phyloP scores from a whole-genome alignment of 2,329 filamentous ascomycete genomes.

The Didymella segeticola region DNA sequence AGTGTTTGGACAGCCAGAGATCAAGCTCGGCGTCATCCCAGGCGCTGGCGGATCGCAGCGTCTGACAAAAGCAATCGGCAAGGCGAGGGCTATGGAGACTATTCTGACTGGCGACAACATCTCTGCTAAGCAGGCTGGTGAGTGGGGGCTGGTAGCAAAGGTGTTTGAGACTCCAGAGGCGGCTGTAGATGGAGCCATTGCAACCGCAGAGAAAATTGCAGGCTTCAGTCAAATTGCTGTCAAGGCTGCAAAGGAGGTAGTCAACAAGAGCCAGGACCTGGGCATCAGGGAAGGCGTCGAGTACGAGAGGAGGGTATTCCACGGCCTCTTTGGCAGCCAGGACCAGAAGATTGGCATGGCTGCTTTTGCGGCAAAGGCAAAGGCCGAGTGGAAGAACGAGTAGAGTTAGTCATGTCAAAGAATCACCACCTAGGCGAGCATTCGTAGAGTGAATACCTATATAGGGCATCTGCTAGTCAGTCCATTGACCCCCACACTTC shows the following conservation, averaged over 20 bases:
- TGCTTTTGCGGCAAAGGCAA: constrained; percentile 94
- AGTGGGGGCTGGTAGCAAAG: constrained; percentile 88
- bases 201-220: constrained; percentile 89
- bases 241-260: constrained; percentile 93
- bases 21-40: constrained; percentile 92
- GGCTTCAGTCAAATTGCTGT: constrained; percentile 85
- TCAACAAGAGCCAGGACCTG: constrained; percentile 97
- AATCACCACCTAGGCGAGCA: no score
- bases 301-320: constrained; percentile 92
- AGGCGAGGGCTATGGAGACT: constrained; percentile 54
- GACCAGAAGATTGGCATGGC: constrained; percentile 97
- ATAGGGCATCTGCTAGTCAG: no score
- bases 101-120: constrained; percentile 69
- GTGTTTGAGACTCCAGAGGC: constrained; percentile 81
- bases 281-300: constrained; percentile 88
- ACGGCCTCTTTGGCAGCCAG: constrained; percentile 88
- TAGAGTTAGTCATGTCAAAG: constrained; percentile 49
- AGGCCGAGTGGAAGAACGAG: constrained; percentile 86
- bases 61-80: constrained; percentile 71
- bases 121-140: constrained; percentile 80
- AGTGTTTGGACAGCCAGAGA: constrained; percentile 95
- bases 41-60: constrained; percentile 92
- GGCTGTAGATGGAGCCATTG: constrained; percentile 79
- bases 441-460: no score
- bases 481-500: neutral